These are phyloP conservation scores for Picea glauca DNA, from an alignment of 75 land plant genomes.

Conservation along the genomic window DNA sequence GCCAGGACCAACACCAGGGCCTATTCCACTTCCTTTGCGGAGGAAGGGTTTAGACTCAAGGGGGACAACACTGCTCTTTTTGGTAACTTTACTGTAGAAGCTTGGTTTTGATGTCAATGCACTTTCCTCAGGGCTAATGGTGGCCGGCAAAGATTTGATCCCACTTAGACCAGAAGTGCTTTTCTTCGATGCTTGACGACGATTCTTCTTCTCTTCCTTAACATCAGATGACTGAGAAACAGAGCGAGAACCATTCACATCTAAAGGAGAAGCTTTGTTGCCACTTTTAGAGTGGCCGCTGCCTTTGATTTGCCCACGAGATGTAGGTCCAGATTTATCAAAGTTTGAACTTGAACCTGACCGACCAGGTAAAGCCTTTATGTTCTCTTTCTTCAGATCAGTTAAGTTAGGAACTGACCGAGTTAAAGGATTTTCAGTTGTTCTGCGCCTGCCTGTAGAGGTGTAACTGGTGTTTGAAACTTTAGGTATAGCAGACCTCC, in stretches of 20 bases:
- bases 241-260: neutral
- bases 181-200: slow-evolving; percentile 12
- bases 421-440: neutral
- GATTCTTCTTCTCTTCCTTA: slow-evolving; percentile 32
- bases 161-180: slow-evolving; percentile 3
- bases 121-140: neutral
- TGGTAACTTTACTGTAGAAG: slow-evolving; percentile 42
- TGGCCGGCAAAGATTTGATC: neutral
- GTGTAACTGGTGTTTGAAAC: slow-evolving; percentile 12
- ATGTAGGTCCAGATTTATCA: neutral
- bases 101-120: slow-evolving; percentile 27
- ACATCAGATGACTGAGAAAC: slow-evolving; percentile 6
- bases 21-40: slow-evolving; percentile 68
- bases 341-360: neutral
- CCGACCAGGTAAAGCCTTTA: slow-evolving; percentile 13
- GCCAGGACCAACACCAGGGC: slow-evolving; percentile 46
- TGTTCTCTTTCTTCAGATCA: slow-evolving; percentile 29
- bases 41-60: slow-evolving; percentile 76
- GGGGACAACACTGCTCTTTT: slow-evolving; percentile 68
- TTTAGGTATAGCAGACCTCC: slow-evolving; percentile 15
- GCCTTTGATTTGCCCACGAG: slow-evolving; percentile 5
- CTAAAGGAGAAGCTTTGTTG: neutral
- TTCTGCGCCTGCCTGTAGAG: slow-evolving; percentile 36
- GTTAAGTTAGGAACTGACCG: slow-evolving; percentile 14
- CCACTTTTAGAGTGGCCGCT: slow-evolving; percentile 8